Conservation (phyloP, 1,284 basidiomycete species). For the Entoloma clypeatum region DNA sequence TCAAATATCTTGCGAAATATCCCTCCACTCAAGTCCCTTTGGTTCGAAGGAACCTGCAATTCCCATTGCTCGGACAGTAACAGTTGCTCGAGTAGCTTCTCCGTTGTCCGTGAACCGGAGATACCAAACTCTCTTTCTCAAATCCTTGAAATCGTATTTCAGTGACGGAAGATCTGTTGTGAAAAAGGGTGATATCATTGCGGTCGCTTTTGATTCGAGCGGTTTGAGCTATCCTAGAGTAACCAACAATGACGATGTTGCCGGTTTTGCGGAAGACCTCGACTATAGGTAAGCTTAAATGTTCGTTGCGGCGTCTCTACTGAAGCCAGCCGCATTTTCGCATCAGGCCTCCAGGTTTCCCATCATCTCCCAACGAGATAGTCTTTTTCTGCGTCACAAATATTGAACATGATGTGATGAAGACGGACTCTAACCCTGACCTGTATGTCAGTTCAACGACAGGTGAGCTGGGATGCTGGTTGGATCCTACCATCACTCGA, state of each 20-base stretch:
- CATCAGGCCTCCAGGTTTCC: slow-evolving; percentile 17
- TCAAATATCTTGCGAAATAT: slow-evolving; percentile 24
- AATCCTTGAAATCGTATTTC: slow-evolving; percentile 70
- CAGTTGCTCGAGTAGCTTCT: slow-evolving; percentile 82
- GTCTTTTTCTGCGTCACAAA: slow-evolving; percentile 79
- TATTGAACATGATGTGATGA: slow-evolving; percentile 60
- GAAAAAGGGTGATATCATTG: slow-evolving; percentile 79
- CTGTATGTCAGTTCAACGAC: slow-evolving; percentile 46
- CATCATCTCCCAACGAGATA: slow-evolving; percentile 29
- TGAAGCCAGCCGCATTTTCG: slow-evolving; percentile 1
- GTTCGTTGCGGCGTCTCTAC: background rate
- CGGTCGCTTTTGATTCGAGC: slow-evolving; percentile 64
- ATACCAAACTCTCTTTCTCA: slow-evolving; percentile 71
- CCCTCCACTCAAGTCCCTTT: slow-evolving; percentile 49
- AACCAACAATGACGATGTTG: slow-evolving; percentile 5
- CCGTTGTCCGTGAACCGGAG: slow-evolving; percentile 71
- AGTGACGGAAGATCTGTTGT: slow-evolving; percentile 57
- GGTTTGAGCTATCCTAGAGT: slow-evolving; percentile 13
- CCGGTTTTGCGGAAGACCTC: background rate
- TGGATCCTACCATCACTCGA: slow-evolving; percentile 71
- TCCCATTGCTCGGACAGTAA: slow-evolving; percentile 71
- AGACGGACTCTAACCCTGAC: slow-evolving; percentile 37
- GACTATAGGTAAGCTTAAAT: background rate
- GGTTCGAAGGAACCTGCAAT: slow-evolving; percentile 55
- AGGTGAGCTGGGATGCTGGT: slow-evolving; percentile 83